Percentiles rank a stretch among this genome's conserved stretches.
phyloP scores from a whole-genome alignment of 1,284 basidiomycete genomes.

The Austropuccinia psidii region DNA sequence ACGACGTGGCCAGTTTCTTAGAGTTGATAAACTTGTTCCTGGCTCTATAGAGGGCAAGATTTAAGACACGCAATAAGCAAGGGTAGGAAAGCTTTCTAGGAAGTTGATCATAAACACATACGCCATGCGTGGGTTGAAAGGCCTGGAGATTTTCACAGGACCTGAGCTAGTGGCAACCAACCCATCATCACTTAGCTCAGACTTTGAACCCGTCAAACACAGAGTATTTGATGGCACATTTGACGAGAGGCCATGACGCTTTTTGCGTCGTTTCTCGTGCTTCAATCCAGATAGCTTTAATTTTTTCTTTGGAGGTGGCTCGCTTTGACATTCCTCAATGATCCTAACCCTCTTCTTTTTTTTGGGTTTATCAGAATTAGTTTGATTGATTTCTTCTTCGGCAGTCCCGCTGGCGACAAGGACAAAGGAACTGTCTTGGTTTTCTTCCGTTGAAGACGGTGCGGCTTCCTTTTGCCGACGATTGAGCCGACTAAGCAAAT shows the following conservation, averaged over 20 bases:
- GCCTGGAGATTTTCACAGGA: slow-evolving; percentile 9
- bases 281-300: neutral
- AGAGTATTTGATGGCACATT: too few relatives aligned
- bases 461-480: neutral
- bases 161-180: neutral
- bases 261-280: too few relatives aligned
- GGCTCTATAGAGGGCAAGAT: neutral
- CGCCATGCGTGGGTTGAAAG: slow-evolving; percentile 18
- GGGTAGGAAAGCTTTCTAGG: neutral
- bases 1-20: slow-evolving; percentile 22
- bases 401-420: neutral
- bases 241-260: too few relatives aligned
- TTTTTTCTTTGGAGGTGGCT: neutral
- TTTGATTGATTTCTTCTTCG: neutral
- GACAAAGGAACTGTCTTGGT: neutral
- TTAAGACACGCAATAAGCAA: neutral
- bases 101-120: neutral
- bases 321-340: neutral
- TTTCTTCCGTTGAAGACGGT: neutral
- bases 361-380: neutral
- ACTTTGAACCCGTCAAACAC: too few relatives aligned
- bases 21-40: slow-evolving; percentile 20
- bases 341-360: slow-evolving; percentile 9
- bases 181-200: slow-evolving; percentile 9
- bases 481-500: slow-evolving; percentile 22